phyloP scores from a whole-genome alignment of 1,284 basidiomycete genomes.

The Naganishia liquefaciens region DNA sequence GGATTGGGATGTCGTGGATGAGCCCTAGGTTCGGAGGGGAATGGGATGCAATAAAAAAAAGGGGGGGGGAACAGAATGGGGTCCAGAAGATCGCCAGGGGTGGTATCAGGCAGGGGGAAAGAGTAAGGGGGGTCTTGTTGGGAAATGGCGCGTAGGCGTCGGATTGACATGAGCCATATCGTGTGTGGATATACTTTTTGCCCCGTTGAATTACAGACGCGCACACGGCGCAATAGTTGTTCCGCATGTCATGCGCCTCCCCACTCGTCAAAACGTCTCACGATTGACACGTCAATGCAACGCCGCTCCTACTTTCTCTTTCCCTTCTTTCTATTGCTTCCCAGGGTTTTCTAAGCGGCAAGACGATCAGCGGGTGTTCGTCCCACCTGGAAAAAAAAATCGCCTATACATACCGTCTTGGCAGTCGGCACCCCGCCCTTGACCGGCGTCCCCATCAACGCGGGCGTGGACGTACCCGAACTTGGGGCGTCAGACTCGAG shows the following conservation, averaged over 20 bases:
- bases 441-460: constrained; percentile 9
- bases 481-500: neutral
- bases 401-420: constrained; percentile 34
- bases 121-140: neutral
- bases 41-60: neutral
- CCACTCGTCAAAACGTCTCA: too few relatives aligned
- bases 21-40: neutral
- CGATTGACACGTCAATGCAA: too few relatives aligned
- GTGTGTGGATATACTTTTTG: too few relatives aligned
- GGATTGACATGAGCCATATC: neutral
- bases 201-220: too few relatives aligned
- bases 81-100: neutral
- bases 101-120: neutral
- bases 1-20: constrained; percentile 49
- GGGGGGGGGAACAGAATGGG: neutral
- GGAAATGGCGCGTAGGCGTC: neutral
- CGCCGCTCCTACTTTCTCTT: constrained; percentile 35
- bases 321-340: constrained; percentile 46
- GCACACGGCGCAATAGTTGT: too few relatives aligned
- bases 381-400: neutral
- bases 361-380: neutral
- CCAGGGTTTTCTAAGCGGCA: constrained; percentile 39
- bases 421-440: constrained; percentile 24
- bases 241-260: too few relatives aligned
- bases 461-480: constrained; percentile 23